Evolutionary conservation across 2,329 filamentous ascomycete species (phyloP), one percentile per base, ranked within the genome.

Genomic region (Sordariomycetes sp.): DNA sequence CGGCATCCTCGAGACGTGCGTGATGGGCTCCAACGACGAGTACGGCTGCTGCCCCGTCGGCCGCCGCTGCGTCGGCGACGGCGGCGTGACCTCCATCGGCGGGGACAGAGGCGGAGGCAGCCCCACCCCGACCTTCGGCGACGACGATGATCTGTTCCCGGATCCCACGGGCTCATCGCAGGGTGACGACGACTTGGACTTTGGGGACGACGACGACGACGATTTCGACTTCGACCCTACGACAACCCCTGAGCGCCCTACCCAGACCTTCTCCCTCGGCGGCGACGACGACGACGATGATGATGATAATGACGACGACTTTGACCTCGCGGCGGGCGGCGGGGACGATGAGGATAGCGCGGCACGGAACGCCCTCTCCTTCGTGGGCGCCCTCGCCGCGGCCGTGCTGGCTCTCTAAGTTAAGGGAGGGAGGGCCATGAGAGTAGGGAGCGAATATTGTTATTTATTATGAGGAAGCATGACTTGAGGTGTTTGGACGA

Each of bases 21-120:
- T 62, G 59, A 60, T 67, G 2, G 67, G 63, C 16, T 53, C 55
- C 48, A 69, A 68, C 52, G 58, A 61, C 43, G 34, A 64, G 53
- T 69, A 66, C 48, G 64, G 63, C 3, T 71, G 69, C 63, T 71
- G 69, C 59, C 64, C 64, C 14, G 58, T 61, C 5, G 69, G 69
- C 1, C 57, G 61, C 25, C 52, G 53, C 25, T 70, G 69, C 62
- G 57, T 58, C 43, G 69, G 67, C 11, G 59, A 59, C 3, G 68
- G 66, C 5, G 66, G 65, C 35, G 64, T 64, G 14, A 64, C 56
- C 24, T 59, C 61, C 32, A 57, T 53, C 55, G 59, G 53, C 20
- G 25, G 50, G 48, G 55, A 43, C 51, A 48, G 55, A 14, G 53
- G 50, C 14, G 24, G 43, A 3, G n/a, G 8, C 11, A 14, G 24